A percentile compares a stretch with the other conserved stretches of the same genome.
phyloP scores from a whole-genome alignment of 495 filamentous ascomycete genomes.

The Cercophora samala region DNA sequence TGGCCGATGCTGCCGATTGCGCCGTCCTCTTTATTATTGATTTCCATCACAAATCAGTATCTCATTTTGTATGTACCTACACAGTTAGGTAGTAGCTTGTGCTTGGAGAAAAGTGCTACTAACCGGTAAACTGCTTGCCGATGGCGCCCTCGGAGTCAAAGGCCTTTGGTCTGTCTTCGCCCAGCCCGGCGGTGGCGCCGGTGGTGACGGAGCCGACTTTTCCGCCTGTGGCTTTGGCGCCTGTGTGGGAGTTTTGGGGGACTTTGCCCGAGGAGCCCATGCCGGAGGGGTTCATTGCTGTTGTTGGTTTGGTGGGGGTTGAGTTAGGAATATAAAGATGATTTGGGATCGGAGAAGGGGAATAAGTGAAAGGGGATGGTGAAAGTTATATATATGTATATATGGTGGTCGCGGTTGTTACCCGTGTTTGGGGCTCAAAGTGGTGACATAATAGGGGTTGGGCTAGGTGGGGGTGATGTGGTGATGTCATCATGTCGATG shows the following conservation, averaged over 20 bases:
- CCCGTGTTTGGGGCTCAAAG: not conserved
- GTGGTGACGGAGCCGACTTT: conserved; percentile 21
- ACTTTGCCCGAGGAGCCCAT: not conserved
- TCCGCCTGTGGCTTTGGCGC: conserved; percentile 25
- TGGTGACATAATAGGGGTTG: conserved; percentile 3
- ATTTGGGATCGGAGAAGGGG: not conserved
- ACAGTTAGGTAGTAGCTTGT: too few species aligned
- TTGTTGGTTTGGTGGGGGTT: not conserved
- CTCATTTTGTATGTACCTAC: not conserved
- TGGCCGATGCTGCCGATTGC: conserved; percentile 50
- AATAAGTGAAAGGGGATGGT: not conserved
- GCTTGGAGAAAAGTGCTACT: conserved; percentile 1
- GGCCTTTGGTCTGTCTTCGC: conserved; percentile 27
- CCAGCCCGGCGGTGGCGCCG: conserved; percentile 24
- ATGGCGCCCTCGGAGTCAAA: conserved; percentile 37
- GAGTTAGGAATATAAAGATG: not conserved
- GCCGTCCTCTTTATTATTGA: conserved; percentile 43
- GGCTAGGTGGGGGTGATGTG: not conserved
- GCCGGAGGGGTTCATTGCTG: conserved; percentile 10
- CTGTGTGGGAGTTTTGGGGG: conserved; percentile 21
- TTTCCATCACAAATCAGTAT: not conserved
- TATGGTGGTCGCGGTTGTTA: not conserved
- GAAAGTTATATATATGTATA: not conserved
- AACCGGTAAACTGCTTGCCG: conserved; percentile 40
- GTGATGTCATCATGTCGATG: conserved; percentile 21